Percentiles rank a stretch among this genome's conserved stretches.
Evolutionary conservation across 2,329 filamentous ascomycete species (phyloP).

Genomic region (Rhytidhysteron rufulum): DNA sequence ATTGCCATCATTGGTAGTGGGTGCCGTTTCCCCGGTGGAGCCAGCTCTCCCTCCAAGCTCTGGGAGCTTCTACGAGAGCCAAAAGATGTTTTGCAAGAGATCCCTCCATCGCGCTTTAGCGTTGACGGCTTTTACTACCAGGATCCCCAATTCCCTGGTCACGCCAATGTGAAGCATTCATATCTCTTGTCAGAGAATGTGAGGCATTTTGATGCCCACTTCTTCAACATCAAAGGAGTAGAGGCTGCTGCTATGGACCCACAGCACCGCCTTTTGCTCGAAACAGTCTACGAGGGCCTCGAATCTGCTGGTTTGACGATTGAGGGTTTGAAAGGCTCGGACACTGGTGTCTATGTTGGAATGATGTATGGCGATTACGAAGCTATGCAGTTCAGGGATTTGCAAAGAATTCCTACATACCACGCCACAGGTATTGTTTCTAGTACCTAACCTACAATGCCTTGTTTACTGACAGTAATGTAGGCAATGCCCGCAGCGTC

Average conservation of each 20-base stretch:
- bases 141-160: slow-evolving; percentile 7
- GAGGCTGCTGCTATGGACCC: slow-evolving; percentile 13
- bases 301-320: slow-evolving; percentile 4
- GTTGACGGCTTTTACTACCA: slow-evolving; percentile 16
- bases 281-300: slow-evolving; percentile 10
- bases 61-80: slow-evolving; percentile 18
- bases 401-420: neutral
- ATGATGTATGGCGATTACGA: slow-evolving; percentile 3
- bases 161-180: slow-evolving; percentile 6
- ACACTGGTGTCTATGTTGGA: slow-evolving; percentile 1
- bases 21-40: slow-evolving; percentile 6
- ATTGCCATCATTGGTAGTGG: slow-evolving; percentile 30
- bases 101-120: slow-evolving; percentile 28
- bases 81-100: slow-evolving; percentile 18
- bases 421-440: slow-evolving; percentile 4
- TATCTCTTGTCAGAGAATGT: slow-evolving; percentile 10
- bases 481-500: slow-evolving; percentile 24
- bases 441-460: too few relatives aligned
- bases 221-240: slow-evolving; percentile 11
- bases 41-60: slow-evolving; percentile 4
- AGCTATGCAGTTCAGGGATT: neutral
- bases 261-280: slow-evolving; percentile 13
- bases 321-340: slow-evolving; percentile 1
- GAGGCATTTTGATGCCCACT: slow-evolving; percentile 11
- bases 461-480: too few relatives aligned